Evolutionary conservation across 257 asterid genomes (phyloP), one percentile per base, ranked within the genome.

Genomic region (Eustoma russellianum): DNA sequence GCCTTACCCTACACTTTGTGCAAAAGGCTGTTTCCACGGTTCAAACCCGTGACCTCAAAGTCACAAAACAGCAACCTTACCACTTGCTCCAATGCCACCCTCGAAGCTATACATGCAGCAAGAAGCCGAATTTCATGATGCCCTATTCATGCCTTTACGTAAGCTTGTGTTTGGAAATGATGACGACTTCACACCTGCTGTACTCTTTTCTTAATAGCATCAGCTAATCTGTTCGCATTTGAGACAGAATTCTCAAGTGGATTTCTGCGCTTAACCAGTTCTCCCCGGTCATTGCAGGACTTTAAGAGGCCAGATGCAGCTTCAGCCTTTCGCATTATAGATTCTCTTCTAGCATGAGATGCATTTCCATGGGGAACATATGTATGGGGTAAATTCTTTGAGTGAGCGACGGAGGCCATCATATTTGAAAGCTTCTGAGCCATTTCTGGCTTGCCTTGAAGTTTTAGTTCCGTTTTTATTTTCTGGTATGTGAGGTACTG

Each of bases 401-500:
- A 83, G 73, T 69, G 94, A 60, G 90, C 81, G 17, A 78, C 79
- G 5, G 90, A 69, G 11, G 64, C 74, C 93, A 89, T 83, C 66
- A 79, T 62, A 50, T 64, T 71, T 46, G 70, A 69, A 61, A 89
- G 82, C 54, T 81, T 83, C 63, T 62, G 48, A 2, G 77, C 77
- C 52, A 55, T 74, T 35, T 76, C 73, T 61, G 7, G 24, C 92
- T 67, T 76, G 10, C 94, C 94, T 52, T 69, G 77, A 55, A 71
- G 79, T 67, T 74, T 76, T 19, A 86, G 64, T 51, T 81, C 83
- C 14, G 62, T 64, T 1, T 61, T 53, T 68, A 86, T 63, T 60
- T 67, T 83, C 76, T 62, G 69, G 59, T 86, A 89, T 3, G 97
- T 86, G 28, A 89, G 79, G 61, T 83, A 74, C 65, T 83, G 97